Conservation (phyloP, 768 basidiomycete genomes). For the Pholiota molesta region DNA sequence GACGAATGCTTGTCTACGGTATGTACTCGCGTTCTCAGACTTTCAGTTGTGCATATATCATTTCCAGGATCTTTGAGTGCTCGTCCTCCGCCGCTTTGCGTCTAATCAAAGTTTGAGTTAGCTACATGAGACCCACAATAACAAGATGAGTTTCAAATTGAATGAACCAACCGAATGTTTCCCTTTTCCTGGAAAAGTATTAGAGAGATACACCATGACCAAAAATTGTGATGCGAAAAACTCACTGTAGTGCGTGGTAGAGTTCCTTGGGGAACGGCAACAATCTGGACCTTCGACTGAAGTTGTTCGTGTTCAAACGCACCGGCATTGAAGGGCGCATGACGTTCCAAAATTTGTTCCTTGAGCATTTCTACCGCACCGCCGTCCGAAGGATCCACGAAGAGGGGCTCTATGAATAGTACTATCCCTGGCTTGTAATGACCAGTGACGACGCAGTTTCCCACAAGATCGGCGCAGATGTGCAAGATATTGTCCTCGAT, state of each 20-base stretch:
- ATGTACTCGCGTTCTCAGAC: neutral
- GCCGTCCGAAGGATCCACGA: neutral
- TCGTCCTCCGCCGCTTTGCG: neutral
- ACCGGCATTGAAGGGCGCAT: slow-evolving; percentile 24
- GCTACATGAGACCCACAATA: neutral
- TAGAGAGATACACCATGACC: neutral
- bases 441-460: slow-evolving; percentile 34
- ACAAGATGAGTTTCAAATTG: neutral
- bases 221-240: neutral
- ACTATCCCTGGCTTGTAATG: slow-evolving; percentile 31
- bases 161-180: neutral
- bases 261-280: slow-evolving; percentile 14
- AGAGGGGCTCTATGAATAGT: slow-evolving; percentile 32
- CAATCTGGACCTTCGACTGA: slow-evolving; percentile 23
- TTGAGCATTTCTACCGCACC: slow-evolving; percentile 20
- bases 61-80: neutral
- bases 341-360: slow-evolving; percentile 25
- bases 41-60: neutral
- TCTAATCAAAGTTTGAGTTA: neutral
- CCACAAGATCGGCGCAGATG: slow-evolving; percentile 31
- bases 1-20: too few relatives aligned
- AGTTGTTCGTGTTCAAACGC: slow-evolving; percentile 32
- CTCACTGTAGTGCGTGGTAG: slow-evolving; percentile 13
- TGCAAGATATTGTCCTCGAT: slow-evolving; percentile 35
- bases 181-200: neutral